Percentiles rank a stretch among this genome's conserved stretches.
Evolutionary conservation across 2,329 filamentous ascomycete species (phyloP).

Genomic region (Epichloe sp.): DNA sequence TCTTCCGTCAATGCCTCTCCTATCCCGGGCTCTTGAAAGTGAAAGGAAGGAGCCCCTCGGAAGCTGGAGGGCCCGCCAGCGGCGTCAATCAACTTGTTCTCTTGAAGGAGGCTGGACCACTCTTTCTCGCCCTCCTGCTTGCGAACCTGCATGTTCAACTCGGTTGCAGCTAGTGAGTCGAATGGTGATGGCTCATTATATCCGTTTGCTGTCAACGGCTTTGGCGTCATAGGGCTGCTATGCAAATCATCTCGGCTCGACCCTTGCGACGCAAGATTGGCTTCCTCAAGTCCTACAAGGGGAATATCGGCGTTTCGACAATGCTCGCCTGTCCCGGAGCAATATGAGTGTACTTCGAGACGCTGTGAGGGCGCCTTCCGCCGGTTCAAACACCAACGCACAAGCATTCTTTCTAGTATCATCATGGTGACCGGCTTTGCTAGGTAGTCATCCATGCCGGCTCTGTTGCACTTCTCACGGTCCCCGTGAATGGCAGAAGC

Average conservation of each 20-base stretch:
- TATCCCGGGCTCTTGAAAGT: slow-evolving; percentile 21
- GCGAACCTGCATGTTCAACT: slow-evolving; percentile 21
- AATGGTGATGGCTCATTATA: slow-evolving; percentile 30
- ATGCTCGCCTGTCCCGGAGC: slow-evolving; percentile 31
- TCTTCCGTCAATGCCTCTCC: slow-evolving; percentile 39
- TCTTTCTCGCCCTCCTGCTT: slow-evolving; percentile 25
- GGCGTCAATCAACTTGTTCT: slow-evolving; percentile 34
- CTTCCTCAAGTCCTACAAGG: slow-evolving; percentile 20
- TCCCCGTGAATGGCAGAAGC: slow-evolving; percentile 68
- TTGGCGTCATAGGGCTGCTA: slow-evolving; percentile 25
- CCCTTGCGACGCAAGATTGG: slow-evolving; percentile 7
- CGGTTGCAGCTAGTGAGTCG: slow-evolving; percentile 18
- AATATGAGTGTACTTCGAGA: slow-evolving; percentile 25
- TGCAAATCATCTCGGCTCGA: slow-evolving; percentile 16
- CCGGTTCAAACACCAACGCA: slow-evolving; percentile 46
- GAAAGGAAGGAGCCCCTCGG: slow-evolving; percentile 19
- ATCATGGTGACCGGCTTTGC: slow-evolving; percentile 60
- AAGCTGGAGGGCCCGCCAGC: slow-evolving; percentile 25
- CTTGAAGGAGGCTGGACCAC: slow-evolving; percentile 30
- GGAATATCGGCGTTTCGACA: slow-evolving; percentile 30
- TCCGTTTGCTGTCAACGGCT: slow-evolving; percentile 24
- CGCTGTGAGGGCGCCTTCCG: slow-evolving; percentile 13
- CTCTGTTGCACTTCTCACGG: slow-evolving; percentile 56
- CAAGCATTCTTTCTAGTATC: slow-evolving; percentile 55
- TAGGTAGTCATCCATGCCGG: slow-evolving; percentile 67